phyloP scores from a whole-genome alignment of 176 grass and related monocot genomes.

The Zea luxurians region DNA sequence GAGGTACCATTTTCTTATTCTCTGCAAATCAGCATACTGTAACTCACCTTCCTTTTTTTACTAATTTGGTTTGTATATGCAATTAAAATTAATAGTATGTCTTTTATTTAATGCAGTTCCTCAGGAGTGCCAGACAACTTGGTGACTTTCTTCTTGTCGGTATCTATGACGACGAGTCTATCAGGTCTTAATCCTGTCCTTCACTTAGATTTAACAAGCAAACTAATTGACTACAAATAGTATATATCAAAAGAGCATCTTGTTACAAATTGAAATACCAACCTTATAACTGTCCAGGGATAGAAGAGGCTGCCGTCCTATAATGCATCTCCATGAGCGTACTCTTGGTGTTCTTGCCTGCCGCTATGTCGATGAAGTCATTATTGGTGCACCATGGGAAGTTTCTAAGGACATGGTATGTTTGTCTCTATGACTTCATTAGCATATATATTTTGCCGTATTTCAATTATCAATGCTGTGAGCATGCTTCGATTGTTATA shows the following conservation, averaged over 20 bases:
- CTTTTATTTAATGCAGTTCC: conserved; percentile 57
- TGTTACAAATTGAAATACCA: conserved; percentile 4
- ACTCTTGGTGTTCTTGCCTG: conserved; percentile 90
- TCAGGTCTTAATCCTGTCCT: conserved; percentile 55
- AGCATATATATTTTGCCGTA: neutral
- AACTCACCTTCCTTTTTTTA: conserved; percentile 20
- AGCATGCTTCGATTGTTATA: neutral
- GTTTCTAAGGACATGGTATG: conserved; percentile 93
- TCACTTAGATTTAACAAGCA: neutral
- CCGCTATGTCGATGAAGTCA: conserved; percentile 96
- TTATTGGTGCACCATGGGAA: conserved; percentile 92
- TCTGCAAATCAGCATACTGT: conserved; percentile 36
- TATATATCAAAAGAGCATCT: conserved; percentile 22
- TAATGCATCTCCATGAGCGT: conserved; percentile 95
- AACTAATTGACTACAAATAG: conserved; percentile 8
- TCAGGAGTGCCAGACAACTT: conserved; percentile 84
- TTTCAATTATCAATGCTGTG: neutral
- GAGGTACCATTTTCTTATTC: conserved; percentile 60
- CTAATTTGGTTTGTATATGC: conserved; percentile 2
- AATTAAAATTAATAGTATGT: conserved; percentile 12
- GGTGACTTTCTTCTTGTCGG: conserved; percentile 97
- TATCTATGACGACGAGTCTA: conserved; percentile 77
- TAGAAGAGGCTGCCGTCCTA: conserved; percentile 59
- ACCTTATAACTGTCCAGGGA: conserved; percentile 60
- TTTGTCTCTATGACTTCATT: conserved; percentile 22